These are phyloP conservation scores for Silene noctiflora DNA, from an alignment of 179 eudicot species.

Conservation along the genomic window DNA sequence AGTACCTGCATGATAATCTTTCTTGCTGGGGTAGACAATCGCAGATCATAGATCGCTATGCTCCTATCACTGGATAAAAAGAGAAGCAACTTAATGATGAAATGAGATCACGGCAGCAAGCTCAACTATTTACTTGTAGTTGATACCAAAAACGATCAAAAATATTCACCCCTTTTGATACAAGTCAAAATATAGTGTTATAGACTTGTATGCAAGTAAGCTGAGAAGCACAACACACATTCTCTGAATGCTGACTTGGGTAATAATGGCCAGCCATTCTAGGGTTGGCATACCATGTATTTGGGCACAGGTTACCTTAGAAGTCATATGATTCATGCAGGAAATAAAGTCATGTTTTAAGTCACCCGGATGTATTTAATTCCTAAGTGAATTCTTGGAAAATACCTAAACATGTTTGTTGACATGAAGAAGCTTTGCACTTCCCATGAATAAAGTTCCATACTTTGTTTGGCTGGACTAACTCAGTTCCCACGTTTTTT, in stretches of 20 bases:
- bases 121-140: background rate
- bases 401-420: too few species aligned
- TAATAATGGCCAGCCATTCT: background rate
- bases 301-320: background rate
- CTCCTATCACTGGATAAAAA: slow-evolving; percentile 71
- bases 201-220: background rate
- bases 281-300: background rate
- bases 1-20: slow-evolving; percentile 86
- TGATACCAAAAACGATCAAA: background rate
- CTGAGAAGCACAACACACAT: background rate
- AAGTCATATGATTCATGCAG: background rate
- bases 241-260: background rate
- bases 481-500: too few species aligned
- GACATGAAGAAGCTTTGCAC: too few species aligned
- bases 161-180: background rate
- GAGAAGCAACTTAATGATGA: background rate
- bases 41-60: slow-evolving; percentile 83
- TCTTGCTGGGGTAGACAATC: slow-evolving; percentile 70
- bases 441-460: too few species aligned
- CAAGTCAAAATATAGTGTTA: background rate
- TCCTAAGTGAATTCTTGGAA: background rate
- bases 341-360: too few species aligned
- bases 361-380: background rate
- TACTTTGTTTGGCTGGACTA: too few species aligned
- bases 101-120: background rate